Evolutionary conservation across 495 filamentous ascomycete genomes (phyloP), one percentile per base, ranked within the genome.

Genomic region (Terfezia claveryi): DNA sequence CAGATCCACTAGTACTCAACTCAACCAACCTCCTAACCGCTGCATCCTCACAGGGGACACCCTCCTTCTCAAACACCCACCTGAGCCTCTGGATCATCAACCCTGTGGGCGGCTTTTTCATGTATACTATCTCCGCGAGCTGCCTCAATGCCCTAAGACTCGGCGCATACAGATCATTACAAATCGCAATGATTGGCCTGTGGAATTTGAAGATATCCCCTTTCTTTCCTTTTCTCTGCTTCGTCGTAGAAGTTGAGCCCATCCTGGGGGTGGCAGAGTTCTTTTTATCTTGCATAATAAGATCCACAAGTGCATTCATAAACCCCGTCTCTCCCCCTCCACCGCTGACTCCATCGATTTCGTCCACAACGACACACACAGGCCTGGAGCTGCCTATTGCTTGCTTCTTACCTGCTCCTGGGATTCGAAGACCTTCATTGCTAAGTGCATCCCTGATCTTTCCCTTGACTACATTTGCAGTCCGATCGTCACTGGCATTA

Each of bases 91-190:
- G 72, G 3, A 89, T 79, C n/a, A 95, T 84, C 57, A 85, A 83
- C 56, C 88, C 86, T 10, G 94, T 67, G 6, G 87, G 80, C 0
- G 91, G 87, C 57, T 87, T 88, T 50, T 89, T 81, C 49, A 93
- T 80, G 67, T 91, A 83, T n/a, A 98, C 82, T 37, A 94, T 77
- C 66, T 98, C 91, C 2, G 89, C 91, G 37, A 83, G 69, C 54
- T 84, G 80, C 32, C 91, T 77, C 16, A 98, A 74, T 17, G 83
- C 85, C 10, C 85, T 77, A 27, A 98, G 74, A 54, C 87, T 84
- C 23, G 91, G 77, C 61, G 92, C 85, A 66, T 98, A 98, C n/a
- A 94, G 76, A 68, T 98, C 91, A 57, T 98, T 98, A 73, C 91
- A 98, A 56, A 98, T 87, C 32, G 95, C 68, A 56, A 98, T 86